Conservation (phyloP, 2,329 filamentous ascomycete species). For the Mariannaea elegans region DNA sequence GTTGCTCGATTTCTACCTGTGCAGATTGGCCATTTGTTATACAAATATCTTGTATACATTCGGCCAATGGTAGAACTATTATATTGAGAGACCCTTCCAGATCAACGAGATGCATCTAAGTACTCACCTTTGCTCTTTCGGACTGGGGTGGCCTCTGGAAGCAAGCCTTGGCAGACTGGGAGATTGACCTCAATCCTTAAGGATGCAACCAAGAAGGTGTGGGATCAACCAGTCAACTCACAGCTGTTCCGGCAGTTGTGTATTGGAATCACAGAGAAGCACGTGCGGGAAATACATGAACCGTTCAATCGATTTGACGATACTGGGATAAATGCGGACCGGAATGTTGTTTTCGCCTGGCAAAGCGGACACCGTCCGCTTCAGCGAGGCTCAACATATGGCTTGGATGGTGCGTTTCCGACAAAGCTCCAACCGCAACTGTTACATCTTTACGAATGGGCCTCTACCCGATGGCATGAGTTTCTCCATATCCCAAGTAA, state of each 20-base stretch:
- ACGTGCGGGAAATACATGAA: neutral
- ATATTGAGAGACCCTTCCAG: neutral
- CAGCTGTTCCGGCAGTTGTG: constrained; percentile 12
- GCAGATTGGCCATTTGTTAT: neutral
- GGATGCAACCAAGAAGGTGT: neutral
- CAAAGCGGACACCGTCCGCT: constrained; percentile 23
- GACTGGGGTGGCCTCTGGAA: neutral
- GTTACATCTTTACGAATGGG: constrained; percentile 8
- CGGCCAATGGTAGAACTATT: neutral
- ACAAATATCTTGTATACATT: constrained; percentile 5
- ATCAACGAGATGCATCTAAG: neutral
- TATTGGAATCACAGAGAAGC: constrained; percentile 18
- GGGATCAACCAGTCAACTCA: neutral
- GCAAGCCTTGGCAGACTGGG: neutral
- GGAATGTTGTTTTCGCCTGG: constrained; percentile 14
- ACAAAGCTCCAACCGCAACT: constrained; percentile 7
- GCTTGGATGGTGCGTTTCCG: constrained; percentile 20
- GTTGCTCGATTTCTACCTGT: constrained; percentile 7
- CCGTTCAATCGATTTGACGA: constrained; percentile 12
- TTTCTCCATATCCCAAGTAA: neutral
- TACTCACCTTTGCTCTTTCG: neutral
- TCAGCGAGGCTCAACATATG: constrained; percentile 11
- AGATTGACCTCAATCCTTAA: neutral
- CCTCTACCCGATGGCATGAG: neutral
- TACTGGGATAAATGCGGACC: neutral